A percentile compares a stretch with the other conserved stretches of the same genome.
Conservation (phyloP, 176 grass and related monocot genomes). For the Carex parvula region DNA sequence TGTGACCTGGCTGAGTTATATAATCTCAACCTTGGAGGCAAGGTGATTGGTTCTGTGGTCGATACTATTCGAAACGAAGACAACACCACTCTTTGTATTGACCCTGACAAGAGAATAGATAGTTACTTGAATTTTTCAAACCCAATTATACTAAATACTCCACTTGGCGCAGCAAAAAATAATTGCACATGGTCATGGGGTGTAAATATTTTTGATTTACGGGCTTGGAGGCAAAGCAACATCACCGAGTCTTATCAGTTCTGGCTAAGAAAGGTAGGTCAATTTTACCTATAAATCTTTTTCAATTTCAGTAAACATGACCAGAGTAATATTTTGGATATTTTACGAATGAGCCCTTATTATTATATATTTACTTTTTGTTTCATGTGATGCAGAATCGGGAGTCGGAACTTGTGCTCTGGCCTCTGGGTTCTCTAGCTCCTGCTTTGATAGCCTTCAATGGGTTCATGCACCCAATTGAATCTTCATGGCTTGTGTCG, state of each 20-base stretch:
- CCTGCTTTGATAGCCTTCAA: conserved; percentile 78
- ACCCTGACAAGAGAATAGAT: conserved; percentile 47
- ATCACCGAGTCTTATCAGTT: conserved; percentile 53
- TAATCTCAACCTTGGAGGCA: conserved; percentile 54
- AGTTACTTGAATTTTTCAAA: conserved; percentile 79
- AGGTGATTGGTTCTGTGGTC: conserved; percentile 66
- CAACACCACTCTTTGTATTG: conserved; percentile 38
- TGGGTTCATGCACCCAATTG: conserved; percentile 42
- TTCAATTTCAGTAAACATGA: neutral
- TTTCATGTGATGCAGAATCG: conserved; percentile 54
- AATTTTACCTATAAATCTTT: neutral
- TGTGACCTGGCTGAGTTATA: conserved; percentile 68
- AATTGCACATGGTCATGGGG: conserved; percentile 79
- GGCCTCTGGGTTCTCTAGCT: conserved; percentile 48
- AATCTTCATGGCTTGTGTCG: conserved; percentile 60
- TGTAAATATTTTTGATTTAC: conserved; percentile 60
- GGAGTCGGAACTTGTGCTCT: conserved; percentile 52
- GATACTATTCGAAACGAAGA: conserved; percentile 12
- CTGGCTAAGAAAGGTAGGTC: conserved; percentile 74
- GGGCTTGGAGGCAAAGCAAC: conserved; percentile 64
- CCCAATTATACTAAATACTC: conserved; percentile 27
- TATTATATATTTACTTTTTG: neutral
- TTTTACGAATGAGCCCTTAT: neutral
- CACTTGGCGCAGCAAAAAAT: conserved; percentile 22
- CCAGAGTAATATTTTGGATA: neutral